phyloP scores from a whole-genome alignment of 2,329 filamentous ascomycete species.

The Apiospora malaysiana region DNA sequence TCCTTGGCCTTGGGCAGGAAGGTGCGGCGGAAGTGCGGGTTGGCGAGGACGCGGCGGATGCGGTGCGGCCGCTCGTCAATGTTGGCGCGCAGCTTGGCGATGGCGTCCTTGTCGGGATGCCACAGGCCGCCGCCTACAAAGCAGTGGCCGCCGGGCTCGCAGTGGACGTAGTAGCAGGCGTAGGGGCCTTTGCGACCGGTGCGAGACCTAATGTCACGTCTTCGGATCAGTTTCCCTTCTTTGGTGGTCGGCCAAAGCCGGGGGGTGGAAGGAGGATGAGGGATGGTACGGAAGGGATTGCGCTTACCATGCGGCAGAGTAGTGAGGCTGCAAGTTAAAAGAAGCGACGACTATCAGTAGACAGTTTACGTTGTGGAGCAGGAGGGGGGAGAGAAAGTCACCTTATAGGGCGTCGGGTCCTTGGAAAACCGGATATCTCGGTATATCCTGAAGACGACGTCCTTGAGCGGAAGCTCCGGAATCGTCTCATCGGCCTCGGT shows the following conservation, averaged over 20 bases:
- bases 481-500: slow-evolving; percentile 78
- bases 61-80: slow-evolving; percentile 76
- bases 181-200: slow-evolving; percentile 88
- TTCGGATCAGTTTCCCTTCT: slow-evolving; percentile 21
- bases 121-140: slow-evolving; percentile 85
- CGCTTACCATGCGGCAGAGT: slow-evolving; percentile 76
- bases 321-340: slow-evolving; percentile 65
- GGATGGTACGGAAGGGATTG: too few relatives aligned
- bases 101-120: slow-evolving; percentile 72
- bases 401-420: slow-evolving; percentile 88
- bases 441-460: slow-evolving; percentile 87
- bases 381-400: slow-evolving; percentile 42
- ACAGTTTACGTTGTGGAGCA: slow-evolving; percentile 28
- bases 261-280: not conserved
- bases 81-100: slow-evolving; percentile 71
- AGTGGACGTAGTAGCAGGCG: slow-evolving; percentile 87
- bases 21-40: slow-evolving; percentile 63
- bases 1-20: slow-evolving; percentile 66
- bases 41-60: slow-evolving; percentile 71
- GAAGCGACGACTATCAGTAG: slow-evolving; percentile 17
- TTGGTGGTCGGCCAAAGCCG: not conserved
- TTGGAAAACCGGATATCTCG: slow-evolving; percentile 85
- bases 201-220: slow-evolving; percentile 63
- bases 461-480: slow-evolving; percentile 84
- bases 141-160: slow-evolving; percentile 69